Evolutionary conservation across 805 yeast genomes (phyloP), one percentile per base, ranked within the genome.

Genomic region (Lachancea sp.): DNA sequence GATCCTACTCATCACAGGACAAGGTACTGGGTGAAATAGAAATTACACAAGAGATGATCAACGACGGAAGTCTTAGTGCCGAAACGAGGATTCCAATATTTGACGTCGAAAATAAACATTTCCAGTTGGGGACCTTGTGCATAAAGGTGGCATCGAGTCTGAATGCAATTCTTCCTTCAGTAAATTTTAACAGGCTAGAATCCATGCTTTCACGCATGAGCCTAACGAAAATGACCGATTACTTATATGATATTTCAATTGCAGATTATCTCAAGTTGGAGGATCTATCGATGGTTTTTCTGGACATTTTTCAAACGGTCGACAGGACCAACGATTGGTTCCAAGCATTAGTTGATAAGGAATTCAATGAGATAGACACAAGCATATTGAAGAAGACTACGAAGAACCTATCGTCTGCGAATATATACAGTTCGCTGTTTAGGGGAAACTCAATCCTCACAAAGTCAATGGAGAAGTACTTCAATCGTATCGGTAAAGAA

Each of bases 381-480:
- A 47, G 55, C 4, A 49, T 57, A 27, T 32, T 55, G 1, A 55
- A 49, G 43, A 60, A 55, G 44, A 42, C 51, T 1, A 50, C 36
- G 9, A 50, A 54, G 17, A 53, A 56, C n/a, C 64, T 50, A 11
- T 46, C 56, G 15, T 54, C 59, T 2, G 46, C 51, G 8, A 59
- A 58, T 69, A 36, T 79, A 3, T 74, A 77, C 51, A 81, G 77
- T 50, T 74, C 86, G 0, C 60, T 87, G 13, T 91, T 91, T 57
- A 72, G 99, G 53, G 96, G 96, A 0, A 85, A 87, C 46, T 81
- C 95, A 1, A 72, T 91, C 3, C 71, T 93, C 49, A 82, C 96
- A 0, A 86, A 86, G 59, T 74, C 95, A 0, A 61, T 90, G 44
- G 99, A 91, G 56, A 72, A 77, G 48, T 88, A 80, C 58, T 81